Evolutionary conservation across 306 rosid genomes (phyloP).

Genomic region (Cercis canadensis): DNA sequence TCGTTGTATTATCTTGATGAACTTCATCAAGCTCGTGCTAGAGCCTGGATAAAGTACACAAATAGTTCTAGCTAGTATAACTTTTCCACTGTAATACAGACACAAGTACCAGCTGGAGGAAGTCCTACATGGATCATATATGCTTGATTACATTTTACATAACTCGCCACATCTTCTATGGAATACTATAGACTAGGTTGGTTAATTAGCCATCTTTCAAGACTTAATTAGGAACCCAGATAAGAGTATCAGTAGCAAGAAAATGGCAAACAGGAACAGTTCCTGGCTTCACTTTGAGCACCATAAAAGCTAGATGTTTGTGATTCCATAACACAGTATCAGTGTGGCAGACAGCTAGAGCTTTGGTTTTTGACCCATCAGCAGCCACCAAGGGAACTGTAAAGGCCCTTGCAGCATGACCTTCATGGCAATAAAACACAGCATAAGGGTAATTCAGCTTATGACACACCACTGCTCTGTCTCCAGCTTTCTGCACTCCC

Average conservation of each 20-base stretch:
- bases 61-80: too few species aligned
- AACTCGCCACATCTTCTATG: too few species aligned
- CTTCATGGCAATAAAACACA: conserved; percentile 67
- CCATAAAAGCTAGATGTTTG: conserved; percentile 62
- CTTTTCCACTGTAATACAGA: too few species aligned
- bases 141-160: too few species aligned
- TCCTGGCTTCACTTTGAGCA: conserved; percentile 64
- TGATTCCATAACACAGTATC: conserved; percentile 65
- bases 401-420: too few species aligned
- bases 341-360: conserved; percentile 58
- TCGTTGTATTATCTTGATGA: too few species aligned
- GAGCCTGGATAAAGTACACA: too few species aligned
- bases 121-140: too few species aligned
- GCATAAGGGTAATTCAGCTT: conserved; percentile 59
- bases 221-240: conserved; percentile 60
- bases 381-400: conserved; percentile 46
- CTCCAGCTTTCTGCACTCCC: conserved; percentile 41
- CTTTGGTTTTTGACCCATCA: conserved; percentile 52
- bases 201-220: too few species aligned
- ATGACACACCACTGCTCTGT: conserved; percentile 51
- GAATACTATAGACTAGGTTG: too few species aligned
- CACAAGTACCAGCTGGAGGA: too few species aligned
- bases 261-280: conserved; percentile 62
- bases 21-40: too few species aligned
- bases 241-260: conserved; percentile 59